Percentiles rank a stretch among this genome's conserved stretches.
Conservation (phyloP, 192 early-diverging fungal genomes). For the Paraglomus brasilianum region DNA sequence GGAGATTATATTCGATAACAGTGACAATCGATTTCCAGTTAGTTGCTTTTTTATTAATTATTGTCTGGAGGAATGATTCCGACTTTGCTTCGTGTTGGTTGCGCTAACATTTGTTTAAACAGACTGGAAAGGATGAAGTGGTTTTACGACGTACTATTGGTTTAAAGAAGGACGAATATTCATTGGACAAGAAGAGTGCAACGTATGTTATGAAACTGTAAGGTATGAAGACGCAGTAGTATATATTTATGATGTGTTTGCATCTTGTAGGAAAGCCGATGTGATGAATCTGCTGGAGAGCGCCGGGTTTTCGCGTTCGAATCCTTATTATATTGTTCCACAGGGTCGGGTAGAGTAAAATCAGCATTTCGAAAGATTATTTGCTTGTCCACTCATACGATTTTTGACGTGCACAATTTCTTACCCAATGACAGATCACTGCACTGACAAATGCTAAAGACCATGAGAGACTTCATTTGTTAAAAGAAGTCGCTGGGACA, state of each 20-base stretch:
- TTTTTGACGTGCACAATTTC: background rate
- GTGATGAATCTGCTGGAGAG: conserved; percentile 93
- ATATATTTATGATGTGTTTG: conserved; percentile 9
- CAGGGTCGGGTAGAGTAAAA: conserved; percentile 76
- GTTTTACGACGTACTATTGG: conserved; percentile 92
- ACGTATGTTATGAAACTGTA: conserved; percentile 49
- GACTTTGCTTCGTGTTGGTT: background rate
- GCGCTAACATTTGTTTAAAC: background rate
- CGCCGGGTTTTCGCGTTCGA: conserved; percentile 94
- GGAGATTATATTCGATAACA: conserved; percentile 95
- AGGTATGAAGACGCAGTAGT: background rate
- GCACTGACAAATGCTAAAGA: conserved; percentile 95
- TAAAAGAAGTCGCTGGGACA: conserved; percentile 99
- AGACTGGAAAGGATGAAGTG: conserved; percentile 90
- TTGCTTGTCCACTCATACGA: background rate
- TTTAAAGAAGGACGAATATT: conserved; percentile 97
- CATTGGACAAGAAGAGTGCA: conserved; percentile 89
- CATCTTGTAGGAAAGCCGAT: conserved; percentile 70
- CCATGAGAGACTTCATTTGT: conserved; percentile 77
- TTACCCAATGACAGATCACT: conserved; percentile 63
- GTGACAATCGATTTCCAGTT: conserved; percentile 92
- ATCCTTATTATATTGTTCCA: conserved; percentile 99
- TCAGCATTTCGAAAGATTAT: background rate
- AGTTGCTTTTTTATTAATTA: conserved; percentile 24
- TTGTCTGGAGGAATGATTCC: conserved; percentile 8